phyloP scores from a whole-genome alignment of 352 stramenopile species.

The Phytophthora boehmeriae region DNA sequence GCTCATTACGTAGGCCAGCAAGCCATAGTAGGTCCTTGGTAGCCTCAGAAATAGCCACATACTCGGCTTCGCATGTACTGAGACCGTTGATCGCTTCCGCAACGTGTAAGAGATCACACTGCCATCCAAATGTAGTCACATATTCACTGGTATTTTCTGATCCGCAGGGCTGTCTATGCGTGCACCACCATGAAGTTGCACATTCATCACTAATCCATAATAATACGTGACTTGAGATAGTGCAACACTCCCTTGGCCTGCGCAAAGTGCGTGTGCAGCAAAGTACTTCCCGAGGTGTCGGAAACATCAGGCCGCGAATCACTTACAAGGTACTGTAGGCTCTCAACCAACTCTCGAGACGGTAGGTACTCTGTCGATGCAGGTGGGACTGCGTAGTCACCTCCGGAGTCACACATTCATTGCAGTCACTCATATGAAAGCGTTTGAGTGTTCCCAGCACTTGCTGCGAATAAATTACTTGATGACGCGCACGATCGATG shows the following conservation, averaged over 20 bases:
- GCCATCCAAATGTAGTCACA: constrained; percentile 22
- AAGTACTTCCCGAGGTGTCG: constrained; percentile 12
- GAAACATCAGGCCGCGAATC: constrained; percentile 15
- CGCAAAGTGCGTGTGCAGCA: constrained; percentile 5
- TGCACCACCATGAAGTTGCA: background rate
- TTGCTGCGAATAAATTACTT: constrained; percentile 1
- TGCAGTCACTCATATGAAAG: constrained; percentile 4
- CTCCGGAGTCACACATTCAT: background rate
- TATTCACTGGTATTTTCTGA: constrained; percentile 27
- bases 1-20: constrained; percentile 7
- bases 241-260: constrained; percentile 16
- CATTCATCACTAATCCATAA: constrained; percentile 19
- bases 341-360: constrained; percentile 14
- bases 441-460: background rate
- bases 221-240: constrained; percentile 12
- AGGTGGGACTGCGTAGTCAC: background rate
- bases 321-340: constrained; percentile 14
- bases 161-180: constrained; percentile 6
- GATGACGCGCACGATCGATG: background rate
- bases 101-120: constrained; percentile 29
- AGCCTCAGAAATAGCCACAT: constrained; percentile 33
- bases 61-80: constrained; percentile 36
- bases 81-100: constrained; percentile 28
- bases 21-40: constrained; percentile 27
- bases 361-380: constrained; percentile 3